Evolutionary conservation across 129 eudicot species (phyloP).

Genomic region (Cynara cardunculus): DNA sequence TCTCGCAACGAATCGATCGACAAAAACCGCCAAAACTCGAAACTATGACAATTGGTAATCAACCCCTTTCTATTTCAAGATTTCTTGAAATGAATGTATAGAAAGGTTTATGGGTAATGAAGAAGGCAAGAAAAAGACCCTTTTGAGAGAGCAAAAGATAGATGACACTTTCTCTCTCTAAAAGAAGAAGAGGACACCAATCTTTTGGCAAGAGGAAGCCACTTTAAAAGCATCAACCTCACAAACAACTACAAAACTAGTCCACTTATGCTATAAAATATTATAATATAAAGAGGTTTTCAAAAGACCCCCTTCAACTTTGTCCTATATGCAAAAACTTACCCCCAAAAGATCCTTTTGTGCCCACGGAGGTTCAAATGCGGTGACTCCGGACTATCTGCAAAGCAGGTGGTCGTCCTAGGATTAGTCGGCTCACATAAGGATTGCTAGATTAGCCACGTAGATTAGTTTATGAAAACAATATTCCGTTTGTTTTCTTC

Average conservation of each 20-base stretch:
- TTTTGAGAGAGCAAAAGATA: slow-evolving; percentile 21
- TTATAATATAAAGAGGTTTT: not conserved
- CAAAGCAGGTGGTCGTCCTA: too few species aligned
- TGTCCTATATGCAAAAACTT: slow-evolving; percentile 9
- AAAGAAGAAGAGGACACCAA: slow-evolving; percentile 25
- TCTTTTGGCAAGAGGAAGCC: slow-evolving; percentile 28
- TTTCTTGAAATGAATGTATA: slow-evolving; percentile 1
- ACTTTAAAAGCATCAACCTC: slow-evolving; percentile 32
- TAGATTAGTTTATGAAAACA: not conserved
- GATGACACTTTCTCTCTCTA: slow-evolving; percentile 19
- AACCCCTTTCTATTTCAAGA: not conserved
- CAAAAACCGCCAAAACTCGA: not conserved
- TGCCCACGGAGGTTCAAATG: too few species aligned
- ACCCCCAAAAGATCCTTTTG: too few species aligned
- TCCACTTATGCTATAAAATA: slow-evolving; percentile 27
- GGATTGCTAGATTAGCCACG: not conserved
- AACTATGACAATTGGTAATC: not conserved
- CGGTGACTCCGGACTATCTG: too few species aligned
- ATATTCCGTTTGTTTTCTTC: slow-evolving; percentile 5
- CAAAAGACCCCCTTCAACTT: slow-evolving; percentile 11
- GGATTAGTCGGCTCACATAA: too few species aligned
- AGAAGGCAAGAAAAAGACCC: not conserved
- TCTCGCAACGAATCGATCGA: not conserved
- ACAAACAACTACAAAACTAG: slow-evolving; percentile 11
- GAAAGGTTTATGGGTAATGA: not conserved